Conservation (phyloP, 352 stramenopile species). For the Globisporangium paddicum region DNA sequence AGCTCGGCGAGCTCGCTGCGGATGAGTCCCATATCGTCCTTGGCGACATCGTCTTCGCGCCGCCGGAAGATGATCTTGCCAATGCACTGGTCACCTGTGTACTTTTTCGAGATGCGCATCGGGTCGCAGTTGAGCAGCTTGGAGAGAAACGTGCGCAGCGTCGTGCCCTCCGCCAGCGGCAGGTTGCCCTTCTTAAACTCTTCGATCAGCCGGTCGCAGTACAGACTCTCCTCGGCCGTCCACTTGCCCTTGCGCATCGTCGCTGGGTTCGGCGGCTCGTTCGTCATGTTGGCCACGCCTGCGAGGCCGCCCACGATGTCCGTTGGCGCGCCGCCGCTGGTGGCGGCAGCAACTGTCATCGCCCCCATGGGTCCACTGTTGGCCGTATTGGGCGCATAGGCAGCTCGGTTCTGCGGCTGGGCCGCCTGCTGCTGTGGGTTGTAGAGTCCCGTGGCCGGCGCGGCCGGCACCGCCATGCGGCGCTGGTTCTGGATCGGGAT, state of each 20-base stretch:
- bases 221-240: constrained; percentile 96
- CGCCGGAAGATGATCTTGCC: constrained; percentile 85
- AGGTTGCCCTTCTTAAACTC: constrained; percentile 98
- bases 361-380: neutral
- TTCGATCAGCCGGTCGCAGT: constrained; percentile 95
- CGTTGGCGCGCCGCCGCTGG: constrained; percentile 1
- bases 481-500: constrained; percentile 61
- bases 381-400: neutral
- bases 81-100: constrained; percentile 97
- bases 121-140: constrained; percentile 98
- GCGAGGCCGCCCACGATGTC: neutral
- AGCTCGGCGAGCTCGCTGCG: constrained; percentile 82
- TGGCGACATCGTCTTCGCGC: constrained; percentile 68
- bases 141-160: constrained; percentile 95
- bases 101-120: constrained; percentile 99
- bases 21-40: constrained; percentile 77
- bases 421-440: constrained; percentile 10
- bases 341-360: neutral
- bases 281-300: constrained; percentile 5
- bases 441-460: constrained; percentile 8
- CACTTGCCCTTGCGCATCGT: constrained; percentile 94
- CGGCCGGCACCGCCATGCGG: constrained; percentile 24
- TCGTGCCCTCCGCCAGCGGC: constrained; percentile 96
- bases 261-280: constrained; percentile 11
- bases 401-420: constrained; percentile 1